Percentiles rank a stretch among this genome's conserved stretches.
Evolutionary conservation across 2,329 filamentous ascomycete genomes (phyloP).

Genomic region (Albifimbria verrucaria): DNA sequence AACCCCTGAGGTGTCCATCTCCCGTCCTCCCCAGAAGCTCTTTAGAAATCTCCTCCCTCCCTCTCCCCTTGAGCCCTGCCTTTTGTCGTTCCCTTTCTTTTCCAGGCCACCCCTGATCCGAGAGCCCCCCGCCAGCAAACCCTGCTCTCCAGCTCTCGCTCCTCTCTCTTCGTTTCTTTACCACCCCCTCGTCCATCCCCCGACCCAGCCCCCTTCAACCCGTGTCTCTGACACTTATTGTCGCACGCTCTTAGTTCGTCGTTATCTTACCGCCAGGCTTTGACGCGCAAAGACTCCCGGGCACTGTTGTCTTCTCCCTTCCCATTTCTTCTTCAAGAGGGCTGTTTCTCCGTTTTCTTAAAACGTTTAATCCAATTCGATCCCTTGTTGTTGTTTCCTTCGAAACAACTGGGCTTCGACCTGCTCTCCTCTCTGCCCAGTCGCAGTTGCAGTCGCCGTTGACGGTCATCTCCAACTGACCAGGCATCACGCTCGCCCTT

Average conservation of each 20-base stretch:
- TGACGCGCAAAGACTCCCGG: conserved; percentile 21
- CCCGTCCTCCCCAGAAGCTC: conserved; percentile 23
- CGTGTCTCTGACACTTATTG: conserved; percentile 24
- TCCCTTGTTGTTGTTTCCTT: conserved; percentile 19
- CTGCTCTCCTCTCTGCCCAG: conserved; percentile 13
- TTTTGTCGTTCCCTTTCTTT: conserved; percentile 16
- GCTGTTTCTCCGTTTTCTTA: conserved; percentile 37
- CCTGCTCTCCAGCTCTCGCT: conserved; percentile 14
- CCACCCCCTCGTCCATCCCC: conserved; percentile 16
- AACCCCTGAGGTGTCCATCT: conserved; percentile 4
- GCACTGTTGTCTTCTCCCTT: conserved; percentile 24
- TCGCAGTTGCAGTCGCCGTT: conserved; percentile 25
- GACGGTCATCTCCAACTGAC: conserved; percentile 33
- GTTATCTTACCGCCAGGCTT: conserved; percentile 20
- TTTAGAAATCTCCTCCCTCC: conserved; percentile 23
- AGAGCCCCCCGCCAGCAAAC: not conserved
- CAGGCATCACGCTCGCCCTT: conserved; percentile 23
- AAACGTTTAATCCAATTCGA: conserved; percentile 37
- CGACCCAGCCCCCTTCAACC: conserved; percentile 15
- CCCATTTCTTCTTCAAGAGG: conserved; percentile 19
- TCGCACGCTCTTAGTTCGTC: conserved; percentile 19
- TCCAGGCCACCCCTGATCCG: conserved; percentile 11
- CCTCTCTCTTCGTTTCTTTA: conserved; percentile 22
- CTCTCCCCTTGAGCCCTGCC: conserved; percentile 19
- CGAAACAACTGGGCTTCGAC: conserved; percentile 25